Base-by-base conservation (phyloP, 176 grass and related monocot genomes). In the Calamus simplicifolius region DNA sequence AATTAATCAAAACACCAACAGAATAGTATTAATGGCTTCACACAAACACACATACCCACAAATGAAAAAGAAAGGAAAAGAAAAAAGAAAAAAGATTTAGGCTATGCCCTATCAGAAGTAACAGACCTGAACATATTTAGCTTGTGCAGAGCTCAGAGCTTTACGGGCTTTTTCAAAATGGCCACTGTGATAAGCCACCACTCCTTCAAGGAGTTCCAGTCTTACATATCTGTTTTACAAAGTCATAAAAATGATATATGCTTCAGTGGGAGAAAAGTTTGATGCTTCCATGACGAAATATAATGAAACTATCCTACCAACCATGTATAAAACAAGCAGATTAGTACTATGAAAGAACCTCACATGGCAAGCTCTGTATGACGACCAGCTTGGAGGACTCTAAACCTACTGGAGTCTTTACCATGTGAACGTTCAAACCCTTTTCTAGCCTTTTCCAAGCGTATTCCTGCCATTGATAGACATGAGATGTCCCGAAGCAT, bases 151-250 rank as follows among this genome's bases (percentile, higher is more conserved):
- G 69, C 66, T 88, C 51, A 97, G 64, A 67, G 69, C 81, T 74
- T 50, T 66, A 57, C 30, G 84, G 27, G 93, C 78, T 66, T 82
- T 76, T 73, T 85, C 78, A 49, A 76, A 38, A 70, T 85, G 55
- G 53, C 84, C 84, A 80, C 80, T 91, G 61, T 97, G 75, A 77
- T 88, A 97, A 68, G 93, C 87, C 62, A 97, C 81, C 26, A 97
- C 93, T 63, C 93, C 93, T 91, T 97, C 93, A 75, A 97, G 69
- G 67, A 97, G 87, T 58, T 97, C 93, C 62, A 97, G 75, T 64
- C 81, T 91, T 68, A 97, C 57, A 71, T 97, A 97, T 79, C 93
- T 97, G 63, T 80, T 56, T 59, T 25, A 60, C 64, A 7, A 57
- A 29, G 51, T 59, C 10, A 29, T 27, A 65, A 62, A 6, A 51